Conservation (phyloP, 257 asterid genomes). For the Anisodus acutangulus region DNA sequence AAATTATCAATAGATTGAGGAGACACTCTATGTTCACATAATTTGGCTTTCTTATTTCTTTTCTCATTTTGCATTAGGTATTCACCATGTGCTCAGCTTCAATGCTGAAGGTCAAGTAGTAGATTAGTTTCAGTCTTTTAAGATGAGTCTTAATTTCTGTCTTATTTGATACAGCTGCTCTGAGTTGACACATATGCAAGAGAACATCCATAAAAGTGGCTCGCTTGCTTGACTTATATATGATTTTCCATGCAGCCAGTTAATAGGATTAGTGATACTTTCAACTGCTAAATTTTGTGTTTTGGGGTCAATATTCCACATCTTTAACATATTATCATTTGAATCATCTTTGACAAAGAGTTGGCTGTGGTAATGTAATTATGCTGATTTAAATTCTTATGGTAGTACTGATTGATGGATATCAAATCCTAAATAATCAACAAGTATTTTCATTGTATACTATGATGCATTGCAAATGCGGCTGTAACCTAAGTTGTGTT, state of each 20-base stretch:
- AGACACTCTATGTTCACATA: not conserved
- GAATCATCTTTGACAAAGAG: not conserved
- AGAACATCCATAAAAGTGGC: constrained; percentile 2
- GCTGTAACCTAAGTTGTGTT: not conserved
- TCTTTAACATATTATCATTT: constrained; percentile 24
- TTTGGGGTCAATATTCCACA: not conserved
- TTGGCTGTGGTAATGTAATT: not conserved
- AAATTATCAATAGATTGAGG: not conserved
- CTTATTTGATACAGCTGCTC: not conserved
- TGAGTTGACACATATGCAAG: not conserved
- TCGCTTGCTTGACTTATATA: not conserved
- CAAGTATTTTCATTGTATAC: not conserved
- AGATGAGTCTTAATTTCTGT: not conserved
- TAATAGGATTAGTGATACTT: not conserved
- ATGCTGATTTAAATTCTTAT: constrained; percentile 1
- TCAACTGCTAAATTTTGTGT: constrained; percentile 1
- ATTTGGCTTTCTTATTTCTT: not conserved
- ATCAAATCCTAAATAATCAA: not conserved
- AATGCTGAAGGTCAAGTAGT: not conserved
- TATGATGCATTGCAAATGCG: not conserved
- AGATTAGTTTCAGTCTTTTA: not conserved
- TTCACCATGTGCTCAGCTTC: not conserved
- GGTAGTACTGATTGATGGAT: not conserved
- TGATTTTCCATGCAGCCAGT: not conserved
- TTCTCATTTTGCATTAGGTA: not conserved